These are phyloP conservation scores for Davidsoniella virescens DNA, from an alignment of 2,329 filamentous ascomycete species.

Conservation along the genomic window DNA sequence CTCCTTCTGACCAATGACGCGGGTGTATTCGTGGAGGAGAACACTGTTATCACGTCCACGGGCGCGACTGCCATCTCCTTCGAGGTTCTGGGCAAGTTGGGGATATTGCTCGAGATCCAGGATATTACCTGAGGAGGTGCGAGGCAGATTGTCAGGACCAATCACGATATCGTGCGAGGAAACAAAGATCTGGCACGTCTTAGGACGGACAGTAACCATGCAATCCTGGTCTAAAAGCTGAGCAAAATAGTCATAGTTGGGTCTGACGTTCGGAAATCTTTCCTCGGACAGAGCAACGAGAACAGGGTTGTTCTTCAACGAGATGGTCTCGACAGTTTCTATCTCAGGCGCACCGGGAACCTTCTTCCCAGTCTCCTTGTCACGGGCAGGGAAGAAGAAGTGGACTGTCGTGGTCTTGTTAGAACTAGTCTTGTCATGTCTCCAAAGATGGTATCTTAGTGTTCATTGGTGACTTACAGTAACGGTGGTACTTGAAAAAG, in stretches of 20 bases:
- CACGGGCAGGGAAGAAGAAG: slow-evolving; percentile 41
- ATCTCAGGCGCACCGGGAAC: slow-evolving; percentile 17
- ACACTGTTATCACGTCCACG: slow-evolving; percentile 32
- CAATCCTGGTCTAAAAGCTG: slow-evolving; percentile 38
- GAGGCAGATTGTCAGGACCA: slow-evolving; percentile 29
- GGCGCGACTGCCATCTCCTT: slow-evolving; percentile 34
- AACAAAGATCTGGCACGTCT: slow-evolving; percentile 42
- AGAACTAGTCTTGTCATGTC: not conserved
- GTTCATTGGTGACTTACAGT: slow-evolving; percentile 33
- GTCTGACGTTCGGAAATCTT: slow-evolving; percentile 39
- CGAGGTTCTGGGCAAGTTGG: slow-evolving; percentile 38
- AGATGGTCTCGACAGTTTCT: slow-evolving; percentile 26
- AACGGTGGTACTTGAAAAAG: slow-evolving; percentile 45
- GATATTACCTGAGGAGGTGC: slow-evolving; percentile 26
- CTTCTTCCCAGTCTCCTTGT: slow-evolving; percentile 34
- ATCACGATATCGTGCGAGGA: slow-evolving; percentile 36
- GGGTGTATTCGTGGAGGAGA: slow-evolving; percentile 42
- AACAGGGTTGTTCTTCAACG: slow-evolving; percentile 50
- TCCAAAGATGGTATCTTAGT: too few relatives aligned
- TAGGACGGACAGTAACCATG: slow-evolving; percentile 36
- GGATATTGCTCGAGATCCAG: slow-evolving; percentile 35
- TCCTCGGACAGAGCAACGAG: slow-evolving; percentile 43
- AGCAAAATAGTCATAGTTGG: slow-evolving; percentile 46
- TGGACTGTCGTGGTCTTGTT: slow-evolving; percentile 27
- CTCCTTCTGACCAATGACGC: slow-evolving; percentile 36